Evolutionary conservation across 1,284 basidiomycete species (phyloP), one percentile per base, ranked within the genome.

Genomic region (Melampsora americana): DNA sequence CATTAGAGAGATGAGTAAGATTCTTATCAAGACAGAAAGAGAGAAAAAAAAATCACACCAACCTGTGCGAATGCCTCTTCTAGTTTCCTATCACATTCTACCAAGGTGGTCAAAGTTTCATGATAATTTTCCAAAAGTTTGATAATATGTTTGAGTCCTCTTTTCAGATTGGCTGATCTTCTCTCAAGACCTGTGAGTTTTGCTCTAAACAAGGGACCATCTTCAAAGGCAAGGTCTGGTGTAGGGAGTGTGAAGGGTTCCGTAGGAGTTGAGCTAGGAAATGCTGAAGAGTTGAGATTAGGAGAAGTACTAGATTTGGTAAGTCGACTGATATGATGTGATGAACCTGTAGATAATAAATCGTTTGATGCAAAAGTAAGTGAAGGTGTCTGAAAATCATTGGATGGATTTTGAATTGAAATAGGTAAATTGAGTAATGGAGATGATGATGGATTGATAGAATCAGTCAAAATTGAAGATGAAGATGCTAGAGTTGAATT

Each of bases 201-300:
- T 62, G 69, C 69, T 28, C 69, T 50, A 39, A 65, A 46, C 1
- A 72, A 60, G 6, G 69, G 69, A n/a, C 69, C 69, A 53, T 72
- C 69, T 50, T 72, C 60, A n/a, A 65, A 48, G 16, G 39, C 28
- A 32, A 30, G 39, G 30, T 64, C 44, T 12, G 69, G 69, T 5
- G 16, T 53, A 4, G 16, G 50, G 14, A 53, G 16, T 16, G 50
- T 56, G 60, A 64, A 62, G n/a, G 69, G 69, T 16, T 72, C 60
- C 1, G 69, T 70, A 28, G 69, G 56, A n/a, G 69, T 64, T 72
- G 69, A 72, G 35, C 60, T 70, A 12, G 61, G 69, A 48, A 72
- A 65, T 7, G 35, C 26, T 16, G 69, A 65, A 32, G 60, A 65
- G 23, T 26, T n/a, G 39, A 72, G 14, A 14, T 28, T 46, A 35